Evolutionary conservation across 2,329 filamentous ascomycete species (phyloP).

Genomic region (Stagonosporopsis cucurbitacearum): DNA sequence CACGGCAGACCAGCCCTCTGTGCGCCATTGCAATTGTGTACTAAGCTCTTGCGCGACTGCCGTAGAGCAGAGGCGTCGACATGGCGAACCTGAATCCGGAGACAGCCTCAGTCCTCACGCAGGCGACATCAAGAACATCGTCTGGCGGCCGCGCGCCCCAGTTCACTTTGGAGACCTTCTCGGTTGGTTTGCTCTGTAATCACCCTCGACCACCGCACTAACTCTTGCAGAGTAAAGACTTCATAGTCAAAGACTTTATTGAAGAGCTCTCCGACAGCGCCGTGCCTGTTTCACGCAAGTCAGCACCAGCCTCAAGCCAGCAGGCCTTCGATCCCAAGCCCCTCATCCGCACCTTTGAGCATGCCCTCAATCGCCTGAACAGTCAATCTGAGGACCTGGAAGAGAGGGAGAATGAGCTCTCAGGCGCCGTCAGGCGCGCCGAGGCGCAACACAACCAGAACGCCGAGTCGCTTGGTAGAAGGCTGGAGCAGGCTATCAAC

Average conservation of each 20-base stretch:
- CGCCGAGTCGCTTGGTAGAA: conserved; percentile 82
- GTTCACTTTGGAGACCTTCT: conserved; percentile 82
- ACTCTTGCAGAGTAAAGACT: conserved; percentile 65
- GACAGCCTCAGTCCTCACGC: conserved; percentile 51
- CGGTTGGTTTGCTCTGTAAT: conserved; percentile 33
- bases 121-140: conserved; percentile 48
- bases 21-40: conserved; percentile 4
- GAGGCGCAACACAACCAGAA: conserved; percentile 93
- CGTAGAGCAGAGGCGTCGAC: conserved; percentile 14
- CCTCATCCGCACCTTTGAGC: conserved; percentile 91
- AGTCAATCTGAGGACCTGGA: conserved; percentile 83
- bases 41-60: background rate
- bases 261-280: conserved; percentile 89
- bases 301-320: conserved; percentile 59
- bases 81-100: conserved; percentile 48
- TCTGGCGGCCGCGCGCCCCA: conserved; percentile 69
- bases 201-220: conserved; percentile 9
- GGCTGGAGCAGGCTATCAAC: conserved; percentile 89
- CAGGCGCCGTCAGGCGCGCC: conserved; percentile 86
- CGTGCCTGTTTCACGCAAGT: conserved; percentile 79
- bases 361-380: conserved; percentile 72
- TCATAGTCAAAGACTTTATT: conserved; percentile 97
- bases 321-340: conserved; percentile 89
- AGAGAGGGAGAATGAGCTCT: conserved; percentile 86
- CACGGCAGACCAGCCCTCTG: conserved; percentile 17